These are phyloP conservation scores for Botrytis fragariae DNA, from an alignment of 2,329 filamentous ascomycete species.

Conservation along the genomic window DNA sequence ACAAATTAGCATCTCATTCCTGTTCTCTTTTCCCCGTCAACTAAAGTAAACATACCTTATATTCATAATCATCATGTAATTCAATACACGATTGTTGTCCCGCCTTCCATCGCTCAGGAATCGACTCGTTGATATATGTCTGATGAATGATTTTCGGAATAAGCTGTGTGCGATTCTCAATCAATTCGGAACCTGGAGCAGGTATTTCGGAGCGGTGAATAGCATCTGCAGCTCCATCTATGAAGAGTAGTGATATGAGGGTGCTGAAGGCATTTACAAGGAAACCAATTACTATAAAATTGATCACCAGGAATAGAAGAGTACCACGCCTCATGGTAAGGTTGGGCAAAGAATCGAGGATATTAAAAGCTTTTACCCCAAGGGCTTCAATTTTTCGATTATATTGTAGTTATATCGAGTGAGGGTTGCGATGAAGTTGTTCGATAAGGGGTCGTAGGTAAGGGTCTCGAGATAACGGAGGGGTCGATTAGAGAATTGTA, in stretches of 20 bases:
- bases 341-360: neutral
- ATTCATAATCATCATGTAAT: slow-evolving; percentile 69
- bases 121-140: slow-evolving; percentile 68
- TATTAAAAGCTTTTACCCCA: neutral
- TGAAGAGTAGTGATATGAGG: slow-evolving; percentile 65
- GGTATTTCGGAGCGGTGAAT: slow-evolving; percentile 66
- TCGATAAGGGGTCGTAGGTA: neutral
- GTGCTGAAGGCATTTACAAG: slow-evolving; percentile 68
- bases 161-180: slow-evolving; percentile 54
- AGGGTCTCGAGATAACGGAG: neutral
- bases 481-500: neutral
- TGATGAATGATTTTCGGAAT: slow-evolving; percentile 79
- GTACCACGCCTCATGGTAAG: slow-evolving; percentile 38
- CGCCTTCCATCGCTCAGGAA: slow-evolving; percentile 63
- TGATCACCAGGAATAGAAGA: slow-evolving; percentile 49
- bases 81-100: slow-evolving; percentile 67
- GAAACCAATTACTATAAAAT: slow-evolving; percentile 60
- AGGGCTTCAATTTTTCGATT: neutral
- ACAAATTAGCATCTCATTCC: slow-evolving; percentile 13
- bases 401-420: neutral
- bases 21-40: neutral
- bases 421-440: neutral
- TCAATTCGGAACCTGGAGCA: slow-evolving; percentile 58
- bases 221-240: slow-evolving; percentile 64
- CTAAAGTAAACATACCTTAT: slow-evolving; percentile 52